A percentile compares a stretch with the other conserved stretches of the same genome.
These are phyloP conservation scores for Polytrichum formosum DNA, from an alignment of 225 moss, liverwort and hornwort genomes.

Conservation along the genomic window DNA sequence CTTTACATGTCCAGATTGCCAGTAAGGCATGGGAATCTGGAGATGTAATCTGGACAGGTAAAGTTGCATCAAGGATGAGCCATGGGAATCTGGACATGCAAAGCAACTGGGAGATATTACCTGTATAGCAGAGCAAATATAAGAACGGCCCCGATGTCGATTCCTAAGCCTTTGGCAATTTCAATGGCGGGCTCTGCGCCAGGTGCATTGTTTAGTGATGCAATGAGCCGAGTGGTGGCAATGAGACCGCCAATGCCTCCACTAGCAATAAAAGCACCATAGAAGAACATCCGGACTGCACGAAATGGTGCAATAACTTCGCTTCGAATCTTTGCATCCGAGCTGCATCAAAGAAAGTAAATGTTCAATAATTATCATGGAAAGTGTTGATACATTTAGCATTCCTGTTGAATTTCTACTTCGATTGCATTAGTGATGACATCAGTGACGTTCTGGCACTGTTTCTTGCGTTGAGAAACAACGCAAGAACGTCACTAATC, in stretches of 20 bases:
- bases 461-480: no score
- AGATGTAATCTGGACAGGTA: no score
- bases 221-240: conserved; percentile 67
- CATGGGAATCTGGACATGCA: no score
- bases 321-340: conserved; percentile 89
- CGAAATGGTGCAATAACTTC: conserved; percentile 95
- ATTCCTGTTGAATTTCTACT: no score
- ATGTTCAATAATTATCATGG: no score
- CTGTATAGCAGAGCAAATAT: conserved; percentile 77
- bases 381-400: no score
- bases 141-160: conserved; percentile 75
- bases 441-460: no score
- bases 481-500: no score
- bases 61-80: no score
- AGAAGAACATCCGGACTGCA: conserved; percentile 90
- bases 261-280: conserved; percentile 82
- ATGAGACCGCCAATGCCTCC: conserved; percentile 75
- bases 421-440: no score
- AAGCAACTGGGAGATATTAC: conserved; percentile 6
- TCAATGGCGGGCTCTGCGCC: conserved; percentile 60
- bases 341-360: conserved; percentile 38
- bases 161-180: conserved; percentile 75
- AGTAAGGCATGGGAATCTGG: no score
- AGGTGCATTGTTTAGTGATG: conserved; percentile 64
- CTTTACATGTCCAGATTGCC: no score